A percentile compares a stretch with the other conserved stretches of the same genome.
These are phyloP conservation scores for Penicillium brasilianum DNA, from an alignment of 2,329 filamentous ascomycete species.

Conservation along the genomic window DNA sequence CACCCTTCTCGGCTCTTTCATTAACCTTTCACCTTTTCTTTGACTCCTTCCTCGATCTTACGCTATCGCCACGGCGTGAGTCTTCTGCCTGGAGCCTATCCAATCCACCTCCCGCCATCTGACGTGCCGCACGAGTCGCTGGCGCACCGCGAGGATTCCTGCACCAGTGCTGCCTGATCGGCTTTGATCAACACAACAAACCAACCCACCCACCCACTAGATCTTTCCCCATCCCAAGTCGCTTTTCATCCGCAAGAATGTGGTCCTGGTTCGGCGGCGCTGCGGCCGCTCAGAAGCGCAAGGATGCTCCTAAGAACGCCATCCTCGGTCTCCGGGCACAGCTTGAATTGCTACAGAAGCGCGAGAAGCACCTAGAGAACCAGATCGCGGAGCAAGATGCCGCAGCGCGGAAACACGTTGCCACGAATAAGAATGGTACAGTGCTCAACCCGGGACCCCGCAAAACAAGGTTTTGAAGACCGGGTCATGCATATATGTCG, in stretches of 20 bases:
- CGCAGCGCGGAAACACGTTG: conserved; percentile 85
- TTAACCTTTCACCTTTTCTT: not conserved
- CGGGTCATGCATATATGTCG: not conserved
- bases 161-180: conserved; percentile 19
- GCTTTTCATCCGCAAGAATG: conserved; percentile 48
- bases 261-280: conserved; percentile 94
- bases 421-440: conserved; percentile 88
- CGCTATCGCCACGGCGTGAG: not conserved
- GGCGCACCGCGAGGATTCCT: conserved; percentile 13
- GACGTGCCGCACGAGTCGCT: conserved; percentile 24
- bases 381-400: conserved; percentile 93
- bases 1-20: not conserved
- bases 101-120: conserved; percentile 23
- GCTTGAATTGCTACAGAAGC: conserved; percentile 96
- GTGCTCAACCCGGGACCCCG: conserved; percentile 19
- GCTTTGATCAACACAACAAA: not conserved
- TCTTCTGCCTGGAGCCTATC: conserved; percentile 23
- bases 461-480: not conserved
- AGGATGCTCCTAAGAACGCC: conserved; percentile 95
- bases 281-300: conserved; percentile 78
- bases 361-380: conserved; percentile 85
- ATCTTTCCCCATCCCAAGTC: not conserved
- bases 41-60: not conserved
- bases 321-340: conserved; percentile 86
- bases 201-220: not conserved